A percentile compares a stretch with the other conserved stretches of the same genome.
Conservation (phyloP, 1,284 basidiomycete species). For the Fomitopsis schrenkii region DNA sequence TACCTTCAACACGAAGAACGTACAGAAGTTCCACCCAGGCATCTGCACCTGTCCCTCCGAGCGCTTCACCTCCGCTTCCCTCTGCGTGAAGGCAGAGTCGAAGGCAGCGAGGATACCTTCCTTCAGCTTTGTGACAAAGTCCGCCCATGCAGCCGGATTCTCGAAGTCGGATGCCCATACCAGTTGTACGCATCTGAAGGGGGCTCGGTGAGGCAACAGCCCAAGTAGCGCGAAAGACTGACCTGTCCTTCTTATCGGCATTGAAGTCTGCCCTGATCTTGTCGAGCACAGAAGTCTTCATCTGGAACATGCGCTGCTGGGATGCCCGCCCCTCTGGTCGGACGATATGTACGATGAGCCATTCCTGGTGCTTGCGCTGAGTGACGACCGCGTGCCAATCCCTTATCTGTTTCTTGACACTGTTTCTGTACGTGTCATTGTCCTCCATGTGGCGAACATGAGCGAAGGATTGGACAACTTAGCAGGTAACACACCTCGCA, state of each 20-base stretch:
- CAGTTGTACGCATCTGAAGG: conserved; percentile 73
- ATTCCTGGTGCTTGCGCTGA: conserved; percentile 81
- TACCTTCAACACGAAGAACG: conserved; percentile 93
- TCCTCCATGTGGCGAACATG: conserved; percentile 49
- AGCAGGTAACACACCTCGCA: conserved; percentile 66
- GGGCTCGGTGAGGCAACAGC: conserved; percentile 1
- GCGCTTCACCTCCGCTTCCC: conserved; percentile 85
- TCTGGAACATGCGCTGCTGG: conserved; percentile 70
- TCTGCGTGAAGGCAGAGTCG: conserved; percentile 70
- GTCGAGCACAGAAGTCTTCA: conserved; percentile 83
- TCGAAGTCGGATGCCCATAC: conserved; percentile 63
- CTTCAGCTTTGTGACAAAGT: conserved; percentile 86
- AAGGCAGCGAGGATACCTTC: conserved; percentile 84
- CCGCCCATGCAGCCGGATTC: conserved; percentile 86
- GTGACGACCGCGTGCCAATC: conserved; percentile 80
- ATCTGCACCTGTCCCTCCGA: conserved; percentile 84
- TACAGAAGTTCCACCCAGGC: conserved; percentile 97
- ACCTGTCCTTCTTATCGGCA: conserved; percentile 85
- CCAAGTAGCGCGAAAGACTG: conserved; percentile 12
- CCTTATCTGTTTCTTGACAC: conserved; percentile 81
- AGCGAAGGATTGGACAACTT: neutral
- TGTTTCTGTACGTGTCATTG: conserved; percentile 76
- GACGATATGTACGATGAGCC: conserved; percentile 84
- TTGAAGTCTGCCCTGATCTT: conserved; percentile 95
- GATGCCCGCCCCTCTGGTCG: conserved; percentile 59